A percentile compares a stretch with the other conserved stretches of the same genome.
These are phyloP conservation scores for Gracilaria domingensis DNA, from an alignment of 23 red algal species.

Conservation along the genomic window DNA sequence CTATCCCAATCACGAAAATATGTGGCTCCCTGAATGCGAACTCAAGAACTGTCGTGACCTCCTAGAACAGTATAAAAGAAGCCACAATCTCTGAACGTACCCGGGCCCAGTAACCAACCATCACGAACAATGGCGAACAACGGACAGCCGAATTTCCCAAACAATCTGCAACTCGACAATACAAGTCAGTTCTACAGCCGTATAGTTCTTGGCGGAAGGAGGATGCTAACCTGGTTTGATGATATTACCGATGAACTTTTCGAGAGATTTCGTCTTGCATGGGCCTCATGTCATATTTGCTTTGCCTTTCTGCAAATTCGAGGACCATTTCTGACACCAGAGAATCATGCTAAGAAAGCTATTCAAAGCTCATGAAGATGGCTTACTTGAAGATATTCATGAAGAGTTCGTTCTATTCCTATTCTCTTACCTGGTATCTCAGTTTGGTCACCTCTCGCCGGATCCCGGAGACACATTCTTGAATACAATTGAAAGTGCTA, in stretches of 20 bases:
- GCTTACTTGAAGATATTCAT: neutral
- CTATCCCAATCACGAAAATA: constrained; percentile 30
- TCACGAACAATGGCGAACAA: neutral
- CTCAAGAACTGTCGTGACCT: neutral
- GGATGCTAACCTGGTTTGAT: neutral
- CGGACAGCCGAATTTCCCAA: neutral
- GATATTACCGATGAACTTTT: neutral
- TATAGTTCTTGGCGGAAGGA: neutral
- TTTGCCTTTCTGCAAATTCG: neutral
- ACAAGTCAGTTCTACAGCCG: neutral
- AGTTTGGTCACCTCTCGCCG: neutral
- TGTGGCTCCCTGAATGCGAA: constrained; percentile 1
- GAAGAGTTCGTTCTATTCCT: neutral
- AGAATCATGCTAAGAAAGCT: neutral
- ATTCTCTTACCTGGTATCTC: neutral
- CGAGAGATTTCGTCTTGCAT: neutral
- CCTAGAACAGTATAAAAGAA: neutral
- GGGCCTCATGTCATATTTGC: neutral
- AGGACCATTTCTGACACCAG: neutral
- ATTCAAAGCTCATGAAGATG: neutral
- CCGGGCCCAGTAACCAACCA: no score
- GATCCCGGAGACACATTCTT: neutral
- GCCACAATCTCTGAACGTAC: neutral
- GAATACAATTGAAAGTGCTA: neutral
- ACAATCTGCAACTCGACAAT: neutral